These are phyloP conservation scores for Gyromitra esculenta DNA, from an alignment of 2,329 filamentous ascomycete genomes.

Conservation along the genomic window DNA sequence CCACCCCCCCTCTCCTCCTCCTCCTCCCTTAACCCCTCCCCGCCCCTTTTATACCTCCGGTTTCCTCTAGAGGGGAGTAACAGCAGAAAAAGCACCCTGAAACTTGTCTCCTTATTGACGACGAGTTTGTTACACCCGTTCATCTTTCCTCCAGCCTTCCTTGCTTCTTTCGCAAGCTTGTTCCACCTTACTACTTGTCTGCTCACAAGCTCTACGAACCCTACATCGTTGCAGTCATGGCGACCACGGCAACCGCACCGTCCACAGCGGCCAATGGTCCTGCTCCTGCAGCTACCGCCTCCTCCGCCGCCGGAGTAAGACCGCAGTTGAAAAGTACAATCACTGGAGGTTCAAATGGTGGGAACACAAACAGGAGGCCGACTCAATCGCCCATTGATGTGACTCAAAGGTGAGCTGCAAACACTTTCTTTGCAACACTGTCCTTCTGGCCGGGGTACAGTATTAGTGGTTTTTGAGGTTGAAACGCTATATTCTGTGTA, in stretches of 20 bases:
- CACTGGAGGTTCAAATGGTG: constrained; percentile 40
- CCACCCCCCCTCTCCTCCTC: constrained; percentile 51
- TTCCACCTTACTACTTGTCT: constrained; percentile 29
- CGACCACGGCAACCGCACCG: constrained; percentile 54
- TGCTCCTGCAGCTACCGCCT: constrained; percentile 40
- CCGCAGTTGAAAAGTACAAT: constrained; percentile 53
- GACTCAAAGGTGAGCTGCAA: constrained; percentile 51
- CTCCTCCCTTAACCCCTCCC: constrained; percentile 51
- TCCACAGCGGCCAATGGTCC: constrained; percentile 51
- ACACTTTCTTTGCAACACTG: constrained; percentile 28
- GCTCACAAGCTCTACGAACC: constrained; percentile 39
- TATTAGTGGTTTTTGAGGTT: constrained; percentile 28
- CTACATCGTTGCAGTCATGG: constrained; percentile 46
- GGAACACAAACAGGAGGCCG: constrained; percentile 50
- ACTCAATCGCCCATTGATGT: constrained; percentile 54
- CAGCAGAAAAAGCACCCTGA: constrained; percentile 39
- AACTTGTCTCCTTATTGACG: constrained; percentile 36
- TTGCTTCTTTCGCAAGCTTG: constrained; percentile 36
- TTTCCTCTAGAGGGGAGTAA: constrained; percentile 46
- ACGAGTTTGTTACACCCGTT: constrained; percentile 39
- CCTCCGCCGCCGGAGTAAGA: constrained; percentile 42
- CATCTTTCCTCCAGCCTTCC: constrained; percentile 34
- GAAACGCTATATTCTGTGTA: constrained; percentile 25
- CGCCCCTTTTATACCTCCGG: constrained; percentile 27
- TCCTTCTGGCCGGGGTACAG: background rate